Evolutionary conservation across 495 filamentous ascomycete species (phyloP), one percentile per base, ranked within the genome.

Genomic region (Staphylotrichum longicolle): DNA sequence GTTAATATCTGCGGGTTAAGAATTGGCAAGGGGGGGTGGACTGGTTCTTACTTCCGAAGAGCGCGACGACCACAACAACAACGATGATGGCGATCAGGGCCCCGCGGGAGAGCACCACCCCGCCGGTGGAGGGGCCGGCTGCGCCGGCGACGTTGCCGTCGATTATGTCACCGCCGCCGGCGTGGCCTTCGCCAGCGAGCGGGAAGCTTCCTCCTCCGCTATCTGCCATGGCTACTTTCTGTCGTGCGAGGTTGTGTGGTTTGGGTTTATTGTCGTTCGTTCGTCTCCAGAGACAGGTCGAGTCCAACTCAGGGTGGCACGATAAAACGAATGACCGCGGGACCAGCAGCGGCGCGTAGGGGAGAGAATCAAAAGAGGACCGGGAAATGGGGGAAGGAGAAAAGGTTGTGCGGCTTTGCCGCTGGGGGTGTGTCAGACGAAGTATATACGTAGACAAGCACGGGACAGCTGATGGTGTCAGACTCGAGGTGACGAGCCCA

Each of bases 11-110:
- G 47, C 0, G 33, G 46, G 20, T 10, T 1, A 27, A 27, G 20
- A 27, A 27, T 27, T 27, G 40, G 33, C 1, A 34, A 8, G 37
- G 12, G 10, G 20, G 6, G 32, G 12, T 34, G 30, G 54, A 8
- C 35, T 10, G 42, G 42, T 27, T 37, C 80, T 67, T 63, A 83
- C 84, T 82, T 66, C 85, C 86, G 58, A 82, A 67, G 8, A 86
- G 63, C 27, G 74, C 83, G 9, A 88, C 82, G 30, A 82, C 61
- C 3, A 80, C 78, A 27, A 85, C 84, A 3, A 87, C 81, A 2
- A 85, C 77, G 55, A 86, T 82, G 61, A 89, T 85, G 15, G 84
- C 85, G 46, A 83, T 77, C 57, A 89, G 72, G 2, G 77, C 85
- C 11, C 85, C 85, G 48, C 75, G 78, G 7, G 84, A 86, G 39